Base-by-base conservation (phyloP, 2,329 filamentous ascomycete genomes). In the Fusarium succisae region DNA sequence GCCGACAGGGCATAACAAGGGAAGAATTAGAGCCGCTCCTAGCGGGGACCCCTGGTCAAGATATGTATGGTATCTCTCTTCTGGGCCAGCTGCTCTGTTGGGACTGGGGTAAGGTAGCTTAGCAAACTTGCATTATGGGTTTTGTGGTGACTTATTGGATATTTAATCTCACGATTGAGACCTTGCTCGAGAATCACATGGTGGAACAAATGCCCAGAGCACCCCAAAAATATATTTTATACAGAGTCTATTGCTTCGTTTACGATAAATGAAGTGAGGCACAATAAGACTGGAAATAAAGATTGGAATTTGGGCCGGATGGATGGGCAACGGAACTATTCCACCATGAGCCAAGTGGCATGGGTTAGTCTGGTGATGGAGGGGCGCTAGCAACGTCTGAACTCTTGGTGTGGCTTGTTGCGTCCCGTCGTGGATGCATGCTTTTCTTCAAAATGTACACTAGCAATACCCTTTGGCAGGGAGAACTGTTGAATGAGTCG, bases 341-440 rank as follows among this genome's bases (percentile, higher is more conserved):
- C 53, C 53, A 55, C 50, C 50, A 51, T 60, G 38, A 62, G 44
- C 39, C 28, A 60, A 45, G 55, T 26, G n/a, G 39, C 32, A 53
- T 59, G 44, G 35, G 56, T 15, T 20, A 63, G 38, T 37, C 28
- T 18, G 30, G 63, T 61, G 66, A 70, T 75, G 51, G 73, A 75
- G 65, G 73, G 73, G 66, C 63, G 63, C 73, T 76, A 74, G 53
- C 50, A 76, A 69, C 66, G 70, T 65, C 66, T 69, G 72, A 65
- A 65, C 70, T 70, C 69, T 60, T 70, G 69, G 45, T 73, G 66
- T 75, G 63, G 63, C 50, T 70, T 69, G 47, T 66, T 64, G 41
- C 30, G 48, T 44, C 44, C 69, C 55, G 51, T 30, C 30, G 50
- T 69, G 59, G 48, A 66, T 74, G 53, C 47, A 69, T 62, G 56